Evolutionary conservation across 257 asterid species (phyloP), one percentile per base, ranked within the genome.

Genomic region (Scutellaria galericulata): DNA sequence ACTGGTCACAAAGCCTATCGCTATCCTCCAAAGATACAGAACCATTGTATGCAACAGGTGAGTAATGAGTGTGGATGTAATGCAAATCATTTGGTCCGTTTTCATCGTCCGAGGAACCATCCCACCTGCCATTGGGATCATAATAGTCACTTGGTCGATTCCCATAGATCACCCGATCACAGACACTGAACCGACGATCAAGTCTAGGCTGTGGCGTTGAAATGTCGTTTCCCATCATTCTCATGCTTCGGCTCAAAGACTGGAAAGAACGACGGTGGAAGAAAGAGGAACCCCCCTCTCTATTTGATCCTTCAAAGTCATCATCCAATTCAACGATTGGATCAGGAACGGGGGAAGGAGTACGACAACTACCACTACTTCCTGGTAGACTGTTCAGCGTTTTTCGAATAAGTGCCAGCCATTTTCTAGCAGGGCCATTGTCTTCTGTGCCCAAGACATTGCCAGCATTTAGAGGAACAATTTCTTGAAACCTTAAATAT

Each of bases 401-500:
- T 71, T 78, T 86, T 31, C 97, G 79, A 37, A 95, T 89, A 39
- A 95, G 92, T 1, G 90, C 77, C 65, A 86, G 79, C 99, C 99
- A 95, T 87, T 95, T 95, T 71, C 82, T 84, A 15, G 98, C 98
- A 4, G 99, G 99, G 24, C 92, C 98, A 40, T 90, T 90, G 71
- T 95, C 99, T 77, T 95, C 99, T 39, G 99, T 85, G 18, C 98
- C 99, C 83, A 95, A 81, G 24, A 95, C 99, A 68, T 95, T 95
- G 35, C 99, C 99, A 55, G 99, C 99, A 78, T 90, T 95, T 44
- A 95, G 72, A 75, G 99, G 99, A 66, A 95, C 99, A 24, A 95
- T 90, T 85, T 95, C 99, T 87, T 95, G 99, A 89, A 95, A 95
- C 94, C 99, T 95, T 70, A 60, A 62, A 20, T 56, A 59, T 46